phyloP scores from a whole-genome alignment of 1,284 basidiomycete genomes.

The Fomitiporia mediterranea region DNA sequence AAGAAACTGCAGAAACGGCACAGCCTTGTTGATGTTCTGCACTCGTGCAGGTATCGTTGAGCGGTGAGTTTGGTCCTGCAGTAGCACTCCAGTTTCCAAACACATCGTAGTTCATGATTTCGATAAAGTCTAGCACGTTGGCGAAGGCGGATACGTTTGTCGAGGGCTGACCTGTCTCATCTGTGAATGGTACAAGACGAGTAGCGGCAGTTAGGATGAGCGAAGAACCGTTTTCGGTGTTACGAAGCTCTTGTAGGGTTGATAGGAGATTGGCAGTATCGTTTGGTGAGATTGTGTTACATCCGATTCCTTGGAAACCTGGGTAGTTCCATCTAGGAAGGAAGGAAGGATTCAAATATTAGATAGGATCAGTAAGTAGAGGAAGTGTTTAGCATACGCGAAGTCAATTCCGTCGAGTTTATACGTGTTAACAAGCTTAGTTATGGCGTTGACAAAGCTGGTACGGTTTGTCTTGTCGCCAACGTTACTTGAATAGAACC shows the following conservation, averaged over 20 bases:
- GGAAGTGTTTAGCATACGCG: slow-evolving; percentile 49
- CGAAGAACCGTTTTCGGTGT: slow-evolving; percentile 48
- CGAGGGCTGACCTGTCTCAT: slow-evolving; percentile 50
- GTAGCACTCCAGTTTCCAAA: slow-evolving; percentile 62
- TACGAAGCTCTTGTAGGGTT: slow-evolving; percentile 72
- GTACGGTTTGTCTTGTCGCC: slow-evolving; percentile 54
- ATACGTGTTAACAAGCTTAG: slow-evolving; percentile 57
- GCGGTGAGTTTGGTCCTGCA: too few relatives aligned
- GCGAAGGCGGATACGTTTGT: slow-evolving; percentile 69
- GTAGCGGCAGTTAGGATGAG: slow-evolving; percentile 74
- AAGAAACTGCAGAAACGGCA: slow-evolving; percentile 64
- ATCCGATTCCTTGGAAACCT: slow-evolving; percentile 58
- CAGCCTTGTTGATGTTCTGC: slow-evolving; percentile 62
- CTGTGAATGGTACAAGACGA: slow-evolving; percentile 63
- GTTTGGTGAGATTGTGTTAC: slow-evolving; percentile 56
- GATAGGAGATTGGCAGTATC: slow-evolving; percentile 71
- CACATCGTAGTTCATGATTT: slow-evolving; percentile 88
- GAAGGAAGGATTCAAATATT: background rate
- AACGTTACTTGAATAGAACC: slow-evolving; percentile 73
- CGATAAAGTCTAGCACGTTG: slow-evolving; percentile 70
- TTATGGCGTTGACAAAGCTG: slow-evolving; percentile 63
- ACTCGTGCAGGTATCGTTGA: slow-evolving; percentile 71
- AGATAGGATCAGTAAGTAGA: background rate
- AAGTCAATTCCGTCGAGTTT: slow-evolving; percentile 82
- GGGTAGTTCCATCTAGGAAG: slow-evolving; percentile 82